Evolutionary conservation across 768 basidiomycete species (phyloP), one percentile per base, ranked within the genome.

Genomic region (Lentinula sp.): DNA sequence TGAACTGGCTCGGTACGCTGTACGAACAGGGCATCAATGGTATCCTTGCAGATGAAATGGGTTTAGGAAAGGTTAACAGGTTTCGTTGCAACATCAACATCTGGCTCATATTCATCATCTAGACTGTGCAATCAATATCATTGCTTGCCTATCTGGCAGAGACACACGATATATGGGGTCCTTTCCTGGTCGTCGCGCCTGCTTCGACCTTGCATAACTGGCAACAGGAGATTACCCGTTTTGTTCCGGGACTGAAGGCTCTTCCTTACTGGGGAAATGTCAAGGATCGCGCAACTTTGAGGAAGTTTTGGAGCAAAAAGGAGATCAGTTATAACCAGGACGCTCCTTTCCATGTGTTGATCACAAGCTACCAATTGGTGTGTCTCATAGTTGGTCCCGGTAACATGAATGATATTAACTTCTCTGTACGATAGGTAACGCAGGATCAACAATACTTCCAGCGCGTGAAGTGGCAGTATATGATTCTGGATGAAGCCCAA

Each of bases 1-100:
- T 99, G 37, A 98, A 97, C 65, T 99, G 97, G 97, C 79, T 99
- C 28, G 97, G 89, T 16, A 97, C 95, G 15, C 78, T 99, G 20
- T 99, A 98, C 69, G 97, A 98, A 71, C 96, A 98, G 73, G 97
- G 97, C 49, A 98, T 98, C 81, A 99, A 99, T 69, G 97, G 97
- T 52, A 99, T 99, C 67, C 82, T 99, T 20, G 97, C 97, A 2
- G 97, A 99, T 70, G 97, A 99, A 76, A 98, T 98, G 96, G 95
- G 95, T 75, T 84, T 93, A 9, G 91, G 91, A 64, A 93, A 93
- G 82, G 91, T 86, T 61, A 39, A 73, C 56, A 12, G 16, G 49
- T 36, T 49, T 2, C 6, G 35, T 28, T 9, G 16, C 46, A 49
- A 41, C 35, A 23, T 49, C 8, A 16, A 23, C 10, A 1, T n/a